phyloP scores from a whole-genome alignment of 83 land plant species.

The Larix sibirica region DNA sequence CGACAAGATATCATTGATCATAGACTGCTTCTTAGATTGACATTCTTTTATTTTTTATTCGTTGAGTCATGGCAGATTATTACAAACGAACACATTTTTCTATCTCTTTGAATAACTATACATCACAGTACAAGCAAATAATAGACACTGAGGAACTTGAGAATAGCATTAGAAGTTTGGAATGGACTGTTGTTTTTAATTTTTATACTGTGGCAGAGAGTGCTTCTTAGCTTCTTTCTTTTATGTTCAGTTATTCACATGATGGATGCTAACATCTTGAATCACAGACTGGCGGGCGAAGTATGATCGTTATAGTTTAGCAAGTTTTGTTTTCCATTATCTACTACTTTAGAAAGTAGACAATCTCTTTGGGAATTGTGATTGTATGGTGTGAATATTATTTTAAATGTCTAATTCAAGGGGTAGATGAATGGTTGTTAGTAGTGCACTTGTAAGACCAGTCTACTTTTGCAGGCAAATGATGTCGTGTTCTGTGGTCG shows the following conservation, averaged over 20 bases:
- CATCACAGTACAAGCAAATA: too few relatives aligned
- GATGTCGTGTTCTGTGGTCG: conserved; percentile 99
- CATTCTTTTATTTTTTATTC: too few relatives aligned
- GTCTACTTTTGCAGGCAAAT: conserved; percentile 67
- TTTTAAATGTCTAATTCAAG: background rate
- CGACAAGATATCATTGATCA: too few relatives aligned
- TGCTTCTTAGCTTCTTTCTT: background rate
- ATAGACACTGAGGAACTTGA: too few relatives aligned
- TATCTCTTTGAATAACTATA: too few relatives aligned
- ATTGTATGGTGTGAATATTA: background rate
- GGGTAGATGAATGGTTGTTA: conserved; percentile 11
- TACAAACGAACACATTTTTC: too few relatives aligned
- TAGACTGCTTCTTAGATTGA: too few relatives aligned
- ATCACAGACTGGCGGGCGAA: background rate
- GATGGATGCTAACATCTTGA: too few relatives aligned
- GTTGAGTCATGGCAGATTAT: too few relatives aligned
- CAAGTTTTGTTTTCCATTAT: background rate
- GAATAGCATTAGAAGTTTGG: background rate
- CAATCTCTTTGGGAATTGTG: background rate
- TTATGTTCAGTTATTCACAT: background rate
- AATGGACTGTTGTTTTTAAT: background rate
- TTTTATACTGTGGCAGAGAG: background rate
- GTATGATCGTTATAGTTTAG: background rate
- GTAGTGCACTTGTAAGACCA: background rate
- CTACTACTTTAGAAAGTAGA: background rate